Evolutionary conservation across 768 basidiomycete species (phyloP), one percentile per base, ranked within the genome.

Genomic region (Coprinopsis cinerea): DNA sequence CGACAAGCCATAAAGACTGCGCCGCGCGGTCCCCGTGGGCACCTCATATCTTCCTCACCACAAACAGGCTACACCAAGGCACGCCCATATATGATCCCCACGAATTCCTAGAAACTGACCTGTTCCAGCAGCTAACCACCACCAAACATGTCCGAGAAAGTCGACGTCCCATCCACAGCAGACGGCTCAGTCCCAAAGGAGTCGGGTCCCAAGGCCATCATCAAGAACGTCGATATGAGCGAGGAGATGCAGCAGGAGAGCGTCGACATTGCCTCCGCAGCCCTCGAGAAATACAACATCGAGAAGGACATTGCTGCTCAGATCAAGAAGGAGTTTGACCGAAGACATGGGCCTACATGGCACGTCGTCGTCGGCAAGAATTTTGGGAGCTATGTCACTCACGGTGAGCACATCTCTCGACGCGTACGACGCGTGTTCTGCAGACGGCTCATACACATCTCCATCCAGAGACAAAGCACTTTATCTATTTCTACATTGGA

Each of bases 311-410:
- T 97, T 64, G 95, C 95, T 14, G 92, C 94, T 35, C 85, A 89
- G 68, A 89, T 97, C 81, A 98, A 98, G 81, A 93, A 93, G 70
- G 92, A 96, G 73, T 92, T 94, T 65, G 95, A 98, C 77, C 77
- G 83, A 70, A 75, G 86, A 68, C 85, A 92, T 59, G 91, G 92
- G 22, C 83, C 90, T 49, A 96, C 94, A 59, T 98, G 95, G 95
- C 95, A 98, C 66, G 92, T 93, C 66, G 93, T 98, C 57, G 95
- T 95, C 44, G 95, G 95, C 53, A 97, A 95, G 77, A 96, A 97
- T 74, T 97, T 95, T 81, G 94, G 94, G 44, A 92, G 89, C 71
- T 97, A 94, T 64, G 94, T 97, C 36, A 96, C 94, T 39, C 94
- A 96, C 62, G 94, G 93, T 95, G 57, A 59, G 85, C 68, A 20